Evolutionary conservation across 1,284 basidiomycete species (phyloP).

Genomic region (Cutaneotrichosporon daszewskae): DNA sequence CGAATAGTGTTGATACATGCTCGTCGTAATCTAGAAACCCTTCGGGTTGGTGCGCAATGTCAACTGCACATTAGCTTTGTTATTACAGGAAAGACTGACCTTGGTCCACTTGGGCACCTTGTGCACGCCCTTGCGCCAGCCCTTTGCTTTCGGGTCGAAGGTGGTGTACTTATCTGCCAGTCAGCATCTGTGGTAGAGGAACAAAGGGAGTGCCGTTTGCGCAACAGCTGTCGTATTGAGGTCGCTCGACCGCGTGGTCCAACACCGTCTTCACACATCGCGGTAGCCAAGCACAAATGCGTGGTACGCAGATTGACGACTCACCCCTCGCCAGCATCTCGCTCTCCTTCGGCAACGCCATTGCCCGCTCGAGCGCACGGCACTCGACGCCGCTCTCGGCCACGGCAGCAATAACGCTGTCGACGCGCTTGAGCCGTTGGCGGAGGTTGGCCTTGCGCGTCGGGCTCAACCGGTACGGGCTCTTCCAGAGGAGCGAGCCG

Average conservation of each 20-base stretch:
- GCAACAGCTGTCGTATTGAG: too few species aligned
- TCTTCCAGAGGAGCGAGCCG: conserved; percentile 58
- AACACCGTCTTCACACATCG: too few species aligned
- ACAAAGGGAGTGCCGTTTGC: too few species aligned
- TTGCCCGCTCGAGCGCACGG: conserved; percentile 48
- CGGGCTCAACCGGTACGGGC: conserved; percentile 82
- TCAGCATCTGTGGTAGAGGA: too few species aligned
- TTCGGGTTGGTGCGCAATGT: conserved; percentile 78
- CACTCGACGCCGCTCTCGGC: conserved; percentile 70
- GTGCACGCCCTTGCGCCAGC: conserved; percentile 83
- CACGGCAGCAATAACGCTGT: conserved; percentile 85
- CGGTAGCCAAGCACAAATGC: too few species aligned
- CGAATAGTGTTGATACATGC: not conserved
- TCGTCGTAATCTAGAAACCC: conserved; percentile 62
- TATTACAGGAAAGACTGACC: conserved; percentile 58
- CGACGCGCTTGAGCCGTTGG: conserved; percentile 81
- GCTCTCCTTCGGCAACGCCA: conserved; percentile 42
- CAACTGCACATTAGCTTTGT: too few species aligned
- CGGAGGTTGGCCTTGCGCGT: conserved; percentile 90
- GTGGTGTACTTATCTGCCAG: conserved; percentile 98
- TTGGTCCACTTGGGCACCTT: conserved; percentile 93
- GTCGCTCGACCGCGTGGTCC: too few species aligned
- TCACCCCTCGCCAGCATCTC: conserved; percentile 50
- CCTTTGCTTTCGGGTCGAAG: conserved; percentile 61
- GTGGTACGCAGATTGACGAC: too few species aligned